Evolutionary conservation across 805 yeast genomes (phyloP).

Genomic region (Kuraishia capsulata): DNA sequence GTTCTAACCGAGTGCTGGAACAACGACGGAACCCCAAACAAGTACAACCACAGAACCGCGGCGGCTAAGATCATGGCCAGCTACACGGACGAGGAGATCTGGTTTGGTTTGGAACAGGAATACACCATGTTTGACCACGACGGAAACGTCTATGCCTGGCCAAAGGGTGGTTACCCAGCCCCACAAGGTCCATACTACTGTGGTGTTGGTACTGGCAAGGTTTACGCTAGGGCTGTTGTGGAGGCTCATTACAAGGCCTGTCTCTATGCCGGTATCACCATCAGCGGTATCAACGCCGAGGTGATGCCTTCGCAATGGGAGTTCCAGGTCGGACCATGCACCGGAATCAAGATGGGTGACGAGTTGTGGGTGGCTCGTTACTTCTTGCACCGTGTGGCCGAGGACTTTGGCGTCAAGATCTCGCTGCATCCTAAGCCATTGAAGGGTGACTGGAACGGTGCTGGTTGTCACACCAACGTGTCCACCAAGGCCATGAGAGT

Average conservation of each 20-base stretch:
- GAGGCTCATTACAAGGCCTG: constrained; percentile 99
- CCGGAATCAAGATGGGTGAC: constrained; percentile 95
- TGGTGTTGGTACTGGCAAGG: constrained; percentile 99
- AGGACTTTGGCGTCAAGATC: constrained; percentile 97
- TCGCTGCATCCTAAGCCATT: constrained; percentile 99
- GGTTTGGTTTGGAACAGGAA: constrained; percentile 99
- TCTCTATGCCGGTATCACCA: constrained; percentile 80
- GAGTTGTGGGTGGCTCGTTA: constrained; percentile 95
- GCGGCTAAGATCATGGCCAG: constrained; percentile 93
- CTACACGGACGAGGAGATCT: constrained; percentile 72
- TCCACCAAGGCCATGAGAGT: constrained; percentile 87
- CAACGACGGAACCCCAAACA: constrained; percentile 98
- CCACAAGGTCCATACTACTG: constrained; percentile 99
- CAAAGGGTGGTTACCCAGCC: constrained; percentile 99
- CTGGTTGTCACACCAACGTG: constrained; percentile 99
- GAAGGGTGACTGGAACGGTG: constrained; percentile 99
- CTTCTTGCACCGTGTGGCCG: constrained; percentile 88
- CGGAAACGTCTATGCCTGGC: constrained; percentile 95
- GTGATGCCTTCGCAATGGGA: constrained; percentile 99
- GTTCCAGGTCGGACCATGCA: constrained; percentile 98
- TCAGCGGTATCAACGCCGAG: constrained; percentile 98
- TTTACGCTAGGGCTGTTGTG: constrained; percentile 93
- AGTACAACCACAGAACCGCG: constrained; percentile 96
- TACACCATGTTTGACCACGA: constrained; percentile 91
- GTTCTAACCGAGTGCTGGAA: constrained; percentile 96